These are phyloP conservation scores for Flaveria brownii DNA, from an alignment of 129 eudicot genomes.

Conservation along the genomic window DNA sequence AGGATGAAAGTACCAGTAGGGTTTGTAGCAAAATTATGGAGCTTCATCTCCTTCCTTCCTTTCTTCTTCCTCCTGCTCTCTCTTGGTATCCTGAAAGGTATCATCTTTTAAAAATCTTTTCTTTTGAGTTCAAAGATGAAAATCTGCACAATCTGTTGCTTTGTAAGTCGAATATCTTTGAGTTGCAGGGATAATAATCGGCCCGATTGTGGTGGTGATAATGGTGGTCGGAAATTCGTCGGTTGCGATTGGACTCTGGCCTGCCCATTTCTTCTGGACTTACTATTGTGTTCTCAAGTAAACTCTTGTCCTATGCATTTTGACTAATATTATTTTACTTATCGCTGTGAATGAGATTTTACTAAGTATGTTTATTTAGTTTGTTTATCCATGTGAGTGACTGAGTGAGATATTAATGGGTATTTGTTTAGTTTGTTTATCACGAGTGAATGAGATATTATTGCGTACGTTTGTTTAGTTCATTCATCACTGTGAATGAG, in stretches of 20 bases:
- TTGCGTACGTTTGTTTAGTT: no score
- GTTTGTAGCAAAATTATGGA: conserved; percentile 63
- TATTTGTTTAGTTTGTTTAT: no score
- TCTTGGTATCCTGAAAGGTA: conserved; percentile 76
- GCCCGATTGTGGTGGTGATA: conserved; percentile 52
- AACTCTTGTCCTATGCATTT: not conserved
- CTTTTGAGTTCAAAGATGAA: not conserved
- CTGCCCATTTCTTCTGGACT: conserved; percentile 92
- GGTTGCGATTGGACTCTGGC: conserved; percentile 84
- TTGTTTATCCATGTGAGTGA: no score
- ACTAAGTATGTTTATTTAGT: no score
- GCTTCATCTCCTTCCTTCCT: conserved; percentile 67
- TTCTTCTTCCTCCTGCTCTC: conserved; percentile 61
- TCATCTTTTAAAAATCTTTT: not conserved
- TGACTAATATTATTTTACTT: no score
- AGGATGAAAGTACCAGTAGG: conserved; percentile 73
- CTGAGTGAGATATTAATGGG: no score
- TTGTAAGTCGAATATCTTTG: not conserved
- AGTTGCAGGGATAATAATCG: conserved; percentile 56
- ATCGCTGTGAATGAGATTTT: no score
- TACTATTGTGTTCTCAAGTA: conserved; percentile 79
- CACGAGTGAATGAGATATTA: no score
- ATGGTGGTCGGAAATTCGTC: conserved; percentile 67
- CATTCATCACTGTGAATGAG: no score
- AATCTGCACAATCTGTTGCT: not conserved